Conservation (phyloP, 75 land plant species). For the Cryptomeria japonica region DNA sequence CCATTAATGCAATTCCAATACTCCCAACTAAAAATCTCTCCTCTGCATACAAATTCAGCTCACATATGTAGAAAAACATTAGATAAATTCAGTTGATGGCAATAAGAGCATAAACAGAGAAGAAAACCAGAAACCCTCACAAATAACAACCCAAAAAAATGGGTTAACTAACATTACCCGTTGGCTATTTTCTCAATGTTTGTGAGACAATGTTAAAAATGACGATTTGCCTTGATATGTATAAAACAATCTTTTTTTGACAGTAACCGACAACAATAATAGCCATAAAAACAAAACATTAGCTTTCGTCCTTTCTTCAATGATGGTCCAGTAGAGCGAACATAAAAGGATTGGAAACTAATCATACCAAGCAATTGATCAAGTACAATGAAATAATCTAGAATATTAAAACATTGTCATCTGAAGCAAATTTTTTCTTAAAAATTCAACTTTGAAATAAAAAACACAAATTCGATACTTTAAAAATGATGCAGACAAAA, state of each 20-base stretch:
- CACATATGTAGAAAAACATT: neutral
- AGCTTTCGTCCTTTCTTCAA: no score
- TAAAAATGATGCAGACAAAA: neutral
- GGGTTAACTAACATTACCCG: neutral
- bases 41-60: neutral
- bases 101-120: neutral
- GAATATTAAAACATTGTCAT: neutral
- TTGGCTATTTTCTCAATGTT: neutral
- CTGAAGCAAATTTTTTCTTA: neutral
- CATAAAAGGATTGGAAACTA: no score
- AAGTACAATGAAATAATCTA: no score
- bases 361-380: no score
- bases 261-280: no score
- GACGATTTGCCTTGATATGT: neutral
- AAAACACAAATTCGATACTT: neutral
- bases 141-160: neutral
- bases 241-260: no score
- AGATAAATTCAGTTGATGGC: neutral
- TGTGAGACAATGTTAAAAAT: neutral
- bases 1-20: constrained; percentile 8
- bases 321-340: no score
- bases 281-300: no score
- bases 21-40: neutral
- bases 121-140: neutral
- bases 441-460: neutral